A percentile compares a stretch with the other conserved stretches of the same genome.
phyloP scores from a whole-genome alignment of 1,139 yeast species.

The Protomyces gravidus region DNA sequence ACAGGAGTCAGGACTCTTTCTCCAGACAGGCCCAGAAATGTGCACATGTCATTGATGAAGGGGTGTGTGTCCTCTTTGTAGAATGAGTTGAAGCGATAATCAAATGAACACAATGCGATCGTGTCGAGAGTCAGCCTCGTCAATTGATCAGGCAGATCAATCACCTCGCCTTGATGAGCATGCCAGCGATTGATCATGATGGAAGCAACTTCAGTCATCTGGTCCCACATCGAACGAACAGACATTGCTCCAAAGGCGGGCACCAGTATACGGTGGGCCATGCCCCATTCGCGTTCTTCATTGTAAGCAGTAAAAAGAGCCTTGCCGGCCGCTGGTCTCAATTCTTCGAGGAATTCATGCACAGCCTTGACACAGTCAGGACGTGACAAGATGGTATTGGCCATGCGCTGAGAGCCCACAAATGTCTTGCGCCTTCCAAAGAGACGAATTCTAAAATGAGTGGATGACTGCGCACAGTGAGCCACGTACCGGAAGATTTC shows the following conservation, averaged over 20 bases:
- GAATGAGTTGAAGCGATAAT: constrained; percentile 29
- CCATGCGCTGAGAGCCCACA: constrained; percentile 3
- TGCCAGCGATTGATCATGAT: constrained; percentile 21
- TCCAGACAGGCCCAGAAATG: constrained; percentile 23
- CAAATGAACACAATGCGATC: constrained; percentile 27
- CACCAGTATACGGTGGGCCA: constrained; percentile 27
- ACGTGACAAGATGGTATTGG: constrained; percentile 15
- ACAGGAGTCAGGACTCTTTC: constrained; percentile 15
- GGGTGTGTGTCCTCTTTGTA: constrained; percentile 29
- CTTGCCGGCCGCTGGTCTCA: constrained; percentile 9
- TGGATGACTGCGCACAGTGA: background rate
- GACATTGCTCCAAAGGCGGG: constrained; percentile 29
- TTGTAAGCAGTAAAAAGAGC: constrained; percentile 19
- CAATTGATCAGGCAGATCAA: constrained; percentile 22
- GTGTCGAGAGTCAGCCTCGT: constrained; percentile 30
- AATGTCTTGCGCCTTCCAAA: background rate
- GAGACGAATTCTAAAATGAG: background rate
- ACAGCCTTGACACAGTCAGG: constrained; percentile 12
- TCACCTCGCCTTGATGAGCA: constrained; percentile 20
- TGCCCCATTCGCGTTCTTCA: constrained; percentile 28
- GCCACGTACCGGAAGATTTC: background rate
- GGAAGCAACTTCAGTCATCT: constrained; percentile 27
- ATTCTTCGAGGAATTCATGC: constrained; percentile 16
- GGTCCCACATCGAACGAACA: constrained; percentile 26
- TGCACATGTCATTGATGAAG: constrained; percentile 25